phyloP scores from a whole-genome alignment of 1,284 basidiomycete genomes.

The Moesziomyces globuligerus region DNA sequence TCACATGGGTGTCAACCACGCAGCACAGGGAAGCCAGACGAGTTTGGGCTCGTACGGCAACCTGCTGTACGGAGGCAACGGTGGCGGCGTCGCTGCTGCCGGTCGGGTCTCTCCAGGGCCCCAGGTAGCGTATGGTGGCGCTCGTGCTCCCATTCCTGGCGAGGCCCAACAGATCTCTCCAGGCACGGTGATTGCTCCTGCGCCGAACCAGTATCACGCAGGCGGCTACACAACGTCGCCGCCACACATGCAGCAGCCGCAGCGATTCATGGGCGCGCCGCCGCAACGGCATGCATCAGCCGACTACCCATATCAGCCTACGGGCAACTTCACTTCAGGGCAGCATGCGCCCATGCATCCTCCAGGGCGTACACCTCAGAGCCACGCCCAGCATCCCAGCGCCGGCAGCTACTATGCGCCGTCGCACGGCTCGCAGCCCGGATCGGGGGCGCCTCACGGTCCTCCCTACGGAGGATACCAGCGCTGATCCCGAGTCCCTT shows the following conservation, averaged over 20 bases:
- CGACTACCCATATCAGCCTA: slow-evolving; percentile 33
- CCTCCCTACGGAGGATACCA: slow-evolving; percentile 24
- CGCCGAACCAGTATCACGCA: slow-evolving; percentile 14
- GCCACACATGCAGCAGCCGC: slow-evolving; percentile 20
- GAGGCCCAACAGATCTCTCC: slow-evolving; percentile 39
- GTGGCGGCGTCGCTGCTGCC: slow-evolving; percentile 5
- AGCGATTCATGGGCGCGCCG: slow-evolving; percentile 20
- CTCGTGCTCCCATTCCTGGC: slow-evolving; percentile 13
- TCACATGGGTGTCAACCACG: slow-evolving; percentile 24
- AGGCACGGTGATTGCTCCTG: slow-evolving; percentile 31
- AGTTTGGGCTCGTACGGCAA: slow-evolving; percentile 48
- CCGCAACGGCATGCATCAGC: slow-evolving; percentile 31
- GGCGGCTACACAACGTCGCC: slow-evolving; percentile 29
- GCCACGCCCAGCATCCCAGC: slow-evolving; percentile 24
- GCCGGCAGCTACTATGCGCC: slow-evolving; percentile 25
- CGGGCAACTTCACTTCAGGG: slow-evolving; percentile 8
- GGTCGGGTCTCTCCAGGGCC: slow-evolving; percentile 14
- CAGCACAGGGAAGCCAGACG: slow-evolving; percentile 38
- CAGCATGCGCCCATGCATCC: slow-evolving; percentile 16
- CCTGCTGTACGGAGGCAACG: slow-evolving; percentile 30
- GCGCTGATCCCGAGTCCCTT: too few species aligned
- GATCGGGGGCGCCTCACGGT: slow-evolving; percentile 14
- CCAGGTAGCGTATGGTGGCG: slow-evolving; percentile 14
- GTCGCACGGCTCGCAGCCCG: slow-evolving; percentile 24
- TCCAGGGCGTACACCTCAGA: slow-evolving; percentile 19